These are phyloP conservation scores for Aeminium ludgeri DNA, from an alignment of 495 filamentous ascomycete species.

Conservation along the genomic window DNA sequence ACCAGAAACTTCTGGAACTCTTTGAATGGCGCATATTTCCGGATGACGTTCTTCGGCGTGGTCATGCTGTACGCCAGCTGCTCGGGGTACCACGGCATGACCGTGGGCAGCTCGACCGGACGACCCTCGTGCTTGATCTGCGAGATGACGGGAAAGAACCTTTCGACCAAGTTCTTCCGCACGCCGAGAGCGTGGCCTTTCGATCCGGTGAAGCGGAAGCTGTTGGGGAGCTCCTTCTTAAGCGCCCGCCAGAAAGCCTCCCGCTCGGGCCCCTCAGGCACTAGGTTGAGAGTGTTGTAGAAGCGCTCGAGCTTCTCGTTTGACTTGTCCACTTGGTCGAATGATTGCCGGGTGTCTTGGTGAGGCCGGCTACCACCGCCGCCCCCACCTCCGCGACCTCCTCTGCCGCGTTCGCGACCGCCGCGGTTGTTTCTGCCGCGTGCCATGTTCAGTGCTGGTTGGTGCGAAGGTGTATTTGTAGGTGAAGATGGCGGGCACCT, in stretches of 20 bases:
- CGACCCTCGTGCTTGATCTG: constrained; percentile 64
- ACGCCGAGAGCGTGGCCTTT: constrained; percentile 82
- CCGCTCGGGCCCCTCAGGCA: constrained; percentile 51
- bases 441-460: constrained; percentile 5
- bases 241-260: constrained; percentile 68
- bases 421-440: constrained; percentile 9
- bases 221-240: constrained; percentile 73
- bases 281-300: constrained; percentile 59
- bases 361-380: constrained; percentile 3
- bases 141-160: constrained; percentile 76
- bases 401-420: constrained; percentile 5
- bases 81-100: constrained; percentile 84
- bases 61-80: constrained; percentile 91
- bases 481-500: too few species aligned
- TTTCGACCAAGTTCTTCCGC: constrained; percentile 64
- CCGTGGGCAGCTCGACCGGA: constrained; percentile 58
- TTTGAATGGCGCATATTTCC: constrained; percentile 79
- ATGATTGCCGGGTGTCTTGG: constrained; percentile 12
- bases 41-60: constrained; percentile 81
- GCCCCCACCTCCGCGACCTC: constrained; percentile 10
- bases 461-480: background rate
- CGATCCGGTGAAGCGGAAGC: constrained; percentile 88
- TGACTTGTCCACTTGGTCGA: constrained; percentile 31
- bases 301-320: constrained; percentile 68
- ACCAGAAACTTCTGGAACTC: constrained; percentile 97